phyloP scores from a whole-genome alignment of 1,139 yeast species.

The Lodderomyces beijingensis region DNA sequence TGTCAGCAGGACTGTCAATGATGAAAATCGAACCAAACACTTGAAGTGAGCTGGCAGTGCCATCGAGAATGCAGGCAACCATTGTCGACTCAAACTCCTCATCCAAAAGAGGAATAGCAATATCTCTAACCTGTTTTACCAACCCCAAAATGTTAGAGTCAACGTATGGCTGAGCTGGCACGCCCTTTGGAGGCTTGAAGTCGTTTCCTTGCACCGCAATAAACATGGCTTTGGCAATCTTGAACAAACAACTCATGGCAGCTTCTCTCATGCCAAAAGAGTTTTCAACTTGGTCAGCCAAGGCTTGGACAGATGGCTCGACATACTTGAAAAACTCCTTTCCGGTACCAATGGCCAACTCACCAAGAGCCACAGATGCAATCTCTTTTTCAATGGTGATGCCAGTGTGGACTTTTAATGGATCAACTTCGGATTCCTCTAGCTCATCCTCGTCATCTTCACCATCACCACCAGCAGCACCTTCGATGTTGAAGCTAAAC shows the following conservation, averaged over 20 bases:
- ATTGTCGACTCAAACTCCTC: constrained; percentile 81
- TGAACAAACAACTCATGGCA: constrained; percentile 80
- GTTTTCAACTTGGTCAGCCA: constrained; percentile 73
- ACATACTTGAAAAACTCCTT: constrained; percentile 74
- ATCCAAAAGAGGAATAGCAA: constrained; percentile 58
- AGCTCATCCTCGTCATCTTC: constrained; percentile 56
- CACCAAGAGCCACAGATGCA: constrained; percentile 90
- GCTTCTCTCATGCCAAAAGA: constrained; percentile 92
- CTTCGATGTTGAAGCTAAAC: constrained; percentile 51
- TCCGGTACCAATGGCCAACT: constrained; percentile 83
- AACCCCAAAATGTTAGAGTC: constrained; percentile 55
- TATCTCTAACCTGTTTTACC: constrained; percentile 61
- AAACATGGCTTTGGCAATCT: constrained; percentile 70
- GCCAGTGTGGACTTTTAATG: constrained; percentile 83
- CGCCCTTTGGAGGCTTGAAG: constrained; percentile 66
- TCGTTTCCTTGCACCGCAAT: constrained; percentile 49
- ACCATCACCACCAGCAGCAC: constrained; percentile 35
- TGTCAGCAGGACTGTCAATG: constrained; percentile 53
- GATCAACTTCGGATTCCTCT: constrained; percentile 35
- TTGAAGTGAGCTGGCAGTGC: constrained; percentile 64
- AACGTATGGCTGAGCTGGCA: constrained; percentile 59
- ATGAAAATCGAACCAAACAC: constrained; percentile 73
- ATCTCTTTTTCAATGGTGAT: constrained; percentile 95
- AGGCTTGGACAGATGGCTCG: constrained; percentile 61
- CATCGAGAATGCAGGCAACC: constrained; percentile 77